phyloP scores from a whole-genome alignment of 176 grass and related monocot genomes.

The Typha latifolia region DNA sequence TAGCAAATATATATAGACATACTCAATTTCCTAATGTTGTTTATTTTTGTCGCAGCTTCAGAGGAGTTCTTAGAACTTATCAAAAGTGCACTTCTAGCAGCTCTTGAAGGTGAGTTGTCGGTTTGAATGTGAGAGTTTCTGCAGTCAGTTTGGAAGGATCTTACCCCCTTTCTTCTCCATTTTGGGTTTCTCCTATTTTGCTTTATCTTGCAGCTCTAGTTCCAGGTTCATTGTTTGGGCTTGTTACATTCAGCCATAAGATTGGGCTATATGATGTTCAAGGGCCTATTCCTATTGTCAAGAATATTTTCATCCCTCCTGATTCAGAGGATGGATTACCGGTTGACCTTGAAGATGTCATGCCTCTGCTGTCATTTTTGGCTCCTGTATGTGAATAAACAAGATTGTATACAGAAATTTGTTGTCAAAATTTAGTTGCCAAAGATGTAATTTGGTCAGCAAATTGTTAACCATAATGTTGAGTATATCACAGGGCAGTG shows the following conservation, averaged over 20 bases:
- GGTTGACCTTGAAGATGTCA: constrained; percentile 75
- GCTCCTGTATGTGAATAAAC: constrained; percentile 54
- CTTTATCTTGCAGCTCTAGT: constrained; percentile 56
- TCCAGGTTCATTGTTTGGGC: constrained; percentile 82
- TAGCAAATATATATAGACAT: background rate
- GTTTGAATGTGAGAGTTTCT: background rate
- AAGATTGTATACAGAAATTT: background rate
- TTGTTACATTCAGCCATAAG: constrained; percentile 95
- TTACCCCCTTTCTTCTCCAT: background rate
- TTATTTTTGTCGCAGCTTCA: constrained; percentile 40
- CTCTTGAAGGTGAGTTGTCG: constrained; percentile 67
- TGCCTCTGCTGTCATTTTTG: constrained; percentile 89
- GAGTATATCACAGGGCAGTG: background rate
- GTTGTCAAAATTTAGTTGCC: background rate
- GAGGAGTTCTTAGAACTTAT: constrained; percentile 92
- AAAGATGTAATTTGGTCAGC: background rate
- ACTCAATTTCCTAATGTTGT: background rate
- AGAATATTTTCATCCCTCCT: constrained; percentile 78
- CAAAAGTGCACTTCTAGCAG: constrained; percentile 82
- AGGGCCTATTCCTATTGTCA: constrained; percentile 75
- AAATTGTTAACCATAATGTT: background rate
- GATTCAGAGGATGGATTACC: constrained; percentile 42
- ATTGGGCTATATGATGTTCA: constrained; percentile 95
- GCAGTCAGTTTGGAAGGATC: background rate
- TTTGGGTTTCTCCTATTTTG: constrained; percentile 15